Evolutionary conservation across 192 early-diverging fungal genomes (phyloP), one percentile per base, ranked within the genome.

Genomic region (Podila verticillata): DNA sequence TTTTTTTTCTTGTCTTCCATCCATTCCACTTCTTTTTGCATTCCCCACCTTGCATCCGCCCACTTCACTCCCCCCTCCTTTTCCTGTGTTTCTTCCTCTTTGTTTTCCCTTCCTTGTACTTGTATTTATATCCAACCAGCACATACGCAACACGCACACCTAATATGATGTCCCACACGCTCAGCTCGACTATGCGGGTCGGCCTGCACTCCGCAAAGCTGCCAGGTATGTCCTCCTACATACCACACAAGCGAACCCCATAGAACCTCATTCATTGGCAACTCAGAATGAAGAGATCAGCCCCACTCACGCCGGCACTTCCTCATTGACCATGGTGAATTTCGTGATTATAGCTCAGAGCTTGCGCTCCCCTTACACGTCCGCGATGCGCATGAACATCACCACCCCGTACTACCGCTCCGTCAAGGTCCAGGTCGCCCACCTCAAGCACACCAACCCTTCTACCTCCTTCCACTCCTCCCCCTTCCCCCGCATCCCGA

Each of bases 401-500:
- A 60, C 70, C 26, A 68, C 70, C 0, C 77, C 77, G 10, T 80
- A 80, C 48, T 80, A 80, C 30, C 70, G 77, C 39, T 63, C 70
- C 20, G 70, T 80, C 61, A 72, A 72, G 59, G 70, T 72, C 44
- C 77, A 72, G 63, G 39, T 65, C 56, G 77, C 72, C 15, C 29
- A 59, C 28, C 22, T 68, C 61, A 58, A 54, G 28, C 49, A 60
- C 19, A 34, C n/a, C 9, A 22, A 4, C 9, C 9, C 17, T 44
- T 24, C 36, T 8, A 24, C 47, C n/a, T 39, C 57, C 39, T 80
- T 72, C 66, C 77, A 80, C 29, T 80, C 77, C 19, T 80, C 77
- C 0, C 77, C 77, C 17, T 80, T 72, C 48, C 77, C 77, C 48
- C 48, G 70, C 13, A 80, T 80, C 61, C 77, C 77, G 5, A 62